A percentile compares a stretch with the other conserved stretches of the same genome.
Conservation (phyloP, 1,284 basidiomycete species). For the Ceratobasidium sp. region DNA sequence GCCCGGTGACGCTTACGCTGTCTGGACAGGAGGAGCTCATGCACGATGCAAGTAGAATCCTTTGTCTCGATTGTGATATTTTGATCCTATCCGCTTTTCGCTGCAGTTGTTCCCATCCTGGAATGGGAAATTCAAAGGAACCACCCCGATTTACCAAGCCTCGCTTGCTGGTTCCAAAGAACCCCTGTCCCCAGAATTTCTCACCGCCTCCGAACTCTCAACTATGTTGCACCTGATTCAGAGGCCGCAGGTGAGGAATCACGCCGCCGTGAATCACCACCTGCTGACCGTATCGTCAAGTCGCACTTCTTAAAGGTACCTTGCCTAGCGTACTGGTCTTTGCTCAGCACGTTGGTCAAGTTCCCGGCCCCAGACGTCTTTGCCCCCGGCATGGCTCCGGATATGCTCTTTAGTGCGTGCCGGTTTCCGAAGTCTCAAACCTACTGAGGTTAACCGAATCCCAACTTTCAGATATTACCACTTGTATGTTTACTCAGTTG, state of each 20-base stretch:
- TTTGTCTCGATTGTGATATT: constrained; percentile 46
- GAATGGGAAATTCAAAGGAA: constrained; percentile 77
- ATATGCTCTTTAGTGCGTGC: constrained; percentile 47
- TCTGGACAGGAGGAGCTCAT: constrained; percentile 81
- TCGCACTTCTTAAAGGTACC: constrained; percentile 85
- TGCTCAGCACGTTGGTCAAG: constrained; percentile 76
- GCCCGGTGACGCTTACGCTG: constrained; percentile 81
- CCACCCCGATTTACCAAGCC: constrained; percentile 68
- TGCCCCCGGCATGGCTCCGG: constrained; percentile 42
- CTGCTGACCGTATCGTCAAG: constrained; percentile 55
- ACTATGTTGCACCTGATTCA: constrained; percentile 73
- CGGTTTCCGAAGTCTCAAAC: not conserved
- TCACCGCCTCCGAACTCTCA: constrained; percentile 71
- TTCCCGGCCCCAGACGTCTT: constrained; percentile 56
- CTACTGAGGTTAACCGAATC: not conserved
- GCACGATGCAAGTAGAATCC: constrained; percentile 65
- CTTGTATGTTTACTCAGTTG: constrained; percentile 8
- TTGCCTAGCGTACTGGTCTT: constrained; percentile 77
- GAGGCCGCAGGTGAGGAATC: constrained; percentile 71
- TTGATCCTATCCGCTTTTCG: not conserved
- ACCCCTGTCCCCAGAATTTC: constrained; percentile 68
- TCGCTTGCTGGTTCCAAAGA: constrained; percentile 64
- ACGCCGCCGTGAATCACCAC: not conserved
- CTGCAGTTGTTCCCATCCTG: constrained; percentile 77
- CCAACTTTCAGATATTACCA: constrained; percentile 8